These are phyloP conservation scores for Lasiodiplodia sp. DNA, from an alignment of 2,329 filamentous ascomycete genomes.

Conservation along the genomic window DNA sequence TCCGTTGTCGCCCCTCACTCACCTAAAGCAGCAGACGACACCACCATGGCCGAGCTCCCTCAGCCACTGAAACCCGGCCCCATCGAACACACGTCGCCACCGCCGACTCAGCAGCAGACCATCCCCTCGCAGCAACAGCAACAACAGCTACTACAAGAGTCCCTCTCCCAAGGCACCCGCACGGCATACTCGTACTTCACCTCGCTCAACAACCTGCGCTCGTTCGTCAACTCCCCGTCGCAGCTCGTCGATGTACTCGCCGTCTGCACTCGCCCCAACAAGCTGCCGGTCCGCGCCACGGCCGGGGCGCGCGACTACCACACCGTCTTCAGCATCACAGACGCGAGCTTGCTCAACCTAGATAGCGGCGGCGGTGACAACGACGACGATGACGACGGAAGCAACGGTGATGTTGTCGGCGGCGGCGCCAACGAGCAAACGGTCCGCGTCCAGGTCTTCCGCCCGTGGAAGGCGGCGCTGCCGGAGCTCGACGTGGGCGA, in stretches of 20 bases:
- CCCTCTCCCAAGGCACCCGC: slow-evolving; percentile 43
- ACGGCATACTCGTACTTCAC: slow-evolving; percentile 56
- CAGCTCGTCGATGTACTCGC: slow-evolving; percentile 54
- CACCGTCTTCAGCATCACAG: slow-evolving; percentile 52
- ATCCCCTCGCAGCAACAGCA: neutral
- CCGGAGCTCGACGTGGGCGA: slow-evolving; percentile 53
- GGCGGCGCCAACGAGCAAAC: neutral
- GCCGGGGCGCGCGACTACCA: slow-evolving; percentile 53
- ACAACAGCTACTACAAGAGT: neutral
- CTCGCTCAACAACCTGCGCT: slow-evolving; percentile 49
- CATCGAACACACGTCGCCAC: slow-evolving; percentile 9
- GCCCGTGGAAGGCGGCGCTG: slow-evolving; percentile 51
- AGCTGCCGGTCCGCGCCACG: slow-evolving; percentile 46
- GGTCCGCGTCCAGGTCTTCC: slow-evolving; percentile 50
- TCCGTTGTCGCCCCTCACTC: neutral
- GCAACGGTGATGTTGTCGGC: too few species aligned
- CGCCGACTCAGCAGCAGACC: neutral
- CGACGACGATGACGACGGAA: neutral
- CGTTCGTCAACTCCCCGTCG: slow-evolving; percentile 51
- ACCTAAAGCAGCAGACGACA: neutral
- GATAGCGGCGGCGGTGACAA: neutral
- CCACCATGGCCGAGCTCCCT: neutral
- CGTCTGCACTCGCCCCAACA: slow-evolving; percentile 48
- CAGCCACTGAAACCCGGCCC: neutral
- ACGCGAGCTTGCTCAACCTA: slow-evolving; percentile 39